These are phyloP conservation scores for Serendipita sp. DNA, from an alignment of 1,284 basidiomycete species.

Conservation along the genomic window DNA sequence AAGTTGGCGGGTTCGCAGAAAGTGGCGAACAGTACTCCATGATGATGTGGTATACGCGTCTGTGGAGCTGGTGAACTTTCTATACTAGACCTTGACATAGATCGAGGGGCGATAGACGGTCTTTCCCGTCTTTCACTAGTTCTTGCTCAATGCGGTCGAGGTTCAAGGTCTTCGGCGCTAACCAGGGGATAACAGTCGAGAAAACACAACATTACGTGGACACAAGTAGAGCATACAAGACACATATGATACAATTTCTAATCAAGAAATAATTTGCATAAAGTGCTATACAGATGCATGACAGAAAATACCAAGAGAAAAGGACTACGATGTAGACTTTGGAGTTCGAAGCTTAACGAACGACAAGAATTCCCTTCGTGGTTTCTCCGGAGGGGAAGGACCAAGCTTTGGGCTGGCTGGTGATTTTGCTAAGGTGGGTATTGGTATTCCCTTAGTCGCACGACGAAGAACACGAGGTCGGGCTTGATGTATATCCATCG, in stretches of 20 bases:
- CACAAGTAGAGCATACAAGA: background rate
- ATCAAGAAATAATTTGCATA: background rate
- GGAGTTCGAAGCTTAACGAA: background rate
- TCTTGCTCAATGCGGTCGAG: too few species aligned
- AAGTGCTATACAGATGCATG: background rate
- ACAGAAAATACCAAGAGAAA: background rate
- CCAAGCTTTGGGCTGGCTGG: background rate
- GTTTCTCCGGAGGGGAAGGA: background rate
- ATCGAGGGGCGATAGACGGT: background rate
- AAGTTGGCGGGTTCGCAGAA: background rate
- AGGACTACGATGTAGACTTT: background rate
- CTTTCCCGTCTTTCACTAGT: too few species aligned
- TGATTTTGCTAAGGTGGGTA: background rate
- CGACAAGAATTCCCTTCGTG: conserved; percentile 2
- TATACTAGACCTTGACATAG: too few species aligned
- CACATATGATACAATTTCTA: background rate
- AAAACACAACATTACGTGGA: background rate
- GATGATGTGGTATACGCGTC: too few species aligned
- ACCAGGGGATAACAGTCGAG: too few species aligned
- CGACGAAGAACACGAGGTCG: conserved; percentile 3
- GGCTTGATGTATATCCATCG: background rate
- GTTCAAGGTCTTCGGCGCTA: too few species aligned
- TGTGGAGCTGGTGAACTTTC: too few species aligned
- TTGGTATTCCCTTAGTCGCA: background rate
- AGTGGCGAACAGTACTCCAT: background rate